phyloP scores from a whole-genome alignment of 2,329 filamentous ascomycete genomes.

The Cercospora sesami region DNA sequence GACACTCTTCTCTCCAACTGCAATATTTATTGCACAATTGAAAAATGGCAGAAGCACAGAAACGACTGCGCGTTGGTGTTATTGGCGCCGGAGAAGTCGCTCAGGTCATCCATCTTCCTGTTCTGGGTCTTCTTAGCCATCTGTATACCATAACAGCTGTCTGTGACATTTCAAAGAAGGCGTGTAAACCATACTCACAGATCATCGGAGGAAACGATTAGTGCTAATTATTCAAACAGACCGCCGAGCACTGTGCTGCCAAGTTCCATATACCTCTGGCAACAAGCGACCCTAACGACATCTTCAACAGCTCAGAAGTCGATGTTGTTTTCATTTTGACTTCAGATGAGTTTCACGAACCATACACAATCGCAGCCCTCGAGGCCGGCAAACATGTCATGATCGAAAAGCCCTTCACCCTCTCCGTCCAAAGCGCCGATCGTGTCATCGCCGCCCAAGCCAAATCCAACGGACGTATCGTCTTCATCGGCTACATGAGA shows the following conservation, averaged over 20 bases:
- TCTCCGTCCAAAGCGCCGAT: conserved; percentile 51
- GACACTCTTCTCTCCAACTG: neutral
- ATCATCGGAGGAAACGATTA: neutral
- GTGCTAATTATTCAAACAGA: conserved; percentile 18
- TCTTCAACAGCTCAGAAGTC: conserved; percentile 48
- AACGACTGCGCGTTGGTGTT: conserved; percentile 42
- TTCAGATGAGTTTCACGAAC: conserved; percentile 57
- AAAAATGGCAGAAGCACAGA: neutral
- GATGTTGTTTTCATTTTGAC: conserved; percentile 58
- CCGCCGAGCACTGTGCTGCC: conserved; percentile 41
- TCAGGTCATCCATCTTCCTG: conserved; percentile 55
- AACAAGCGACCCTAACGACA: conserved; percentile 44
- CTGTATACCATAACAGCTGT: conserved; percentile 52
- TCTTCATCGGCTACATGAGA: conserved; percentile 63
- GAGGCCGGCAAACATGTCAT: conserved; percentile 57
- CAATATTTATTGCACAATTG: neutral
- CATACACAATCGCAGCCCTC: conserved; percentile 55
- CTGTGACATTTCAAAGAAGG: conserved; percentile 53
- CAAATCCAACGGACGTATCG: conserved; percentile 43
- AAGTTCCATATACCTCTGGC: conserved; percentile 40
- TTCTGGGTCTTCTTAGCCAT: conserved; percentile 47
- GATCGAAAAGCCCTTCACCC: conserved; percentile 60
- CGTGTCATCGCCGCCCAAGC: conserved; percentile 54
- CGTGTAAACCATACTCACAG: conserved; percentile 17
- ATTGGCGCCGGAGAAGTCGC: conserved; percentile 51